Evolutionary conservation across 2,329 filamentous ascomycete genomes (phyloP).

Genomic region (Colletotrichum magnum): DNA sequence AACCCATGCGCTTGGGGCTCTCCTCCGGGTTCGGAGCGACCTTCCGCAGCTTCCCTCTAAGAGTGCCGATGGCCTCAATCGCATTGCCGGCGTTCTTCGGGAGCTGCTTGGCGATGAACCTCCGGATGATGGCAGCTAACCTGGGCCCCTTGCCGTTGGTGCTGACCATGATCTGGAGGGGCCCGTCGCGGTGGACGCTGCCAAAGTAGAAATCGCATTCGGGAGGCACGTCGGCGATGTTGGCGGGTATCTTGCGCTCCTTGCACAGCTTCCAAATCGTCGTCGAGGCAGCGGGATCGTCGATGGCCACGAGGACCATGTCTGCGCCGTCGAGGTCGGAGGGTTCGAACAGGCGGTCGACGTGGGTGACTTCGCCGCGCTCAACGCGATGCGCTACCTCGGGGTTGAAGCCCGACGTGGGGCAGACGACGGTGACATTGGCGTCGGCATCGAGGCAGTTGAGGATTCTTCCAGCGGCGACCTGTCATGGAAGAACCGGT

Average conservation of each 20-base stretch:
- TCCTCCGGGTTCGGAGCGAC: slow-evolving; percentile 81
- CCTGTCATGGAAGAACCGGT: slow-evolving; percentile 65
- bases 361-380: slow-evolving; percentile 81
- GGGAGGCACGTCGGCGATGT: slow-evolving; percentile 95
- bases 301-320: slow-evolving; percentile 94
- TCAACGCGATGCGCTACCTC: slow-evolving; percentile 89
- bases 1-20: slow-evolving; percentile 90
- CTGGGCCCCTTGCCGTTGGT: slow-evolving; percentile 97
- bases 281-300: slow-evolving; percentile 92
- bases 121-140: slow-evolving; percentile 87
- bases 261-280: slow-evolving; percentile 96
- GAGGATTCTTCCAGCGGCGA: slow-evolving; percentile 93
- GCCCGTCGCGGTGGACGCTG: slow-evolving; percentile 93
- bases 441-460: slow-evolving; percentile 97
- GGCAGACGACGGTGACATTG: slow-evolving; percentile 87
- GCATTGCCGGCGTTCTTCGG: slow-evolving; percentile 87
- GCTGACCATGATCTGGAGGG: slow-evolving; percentile 97
- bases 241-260: slow-evolving; percentile 84
- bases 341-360: slow-evolving; percentile 88
- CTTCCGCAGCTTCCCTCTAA: slow-evolving; percentile 84
- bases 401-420: slow-evolving; percentile 83
- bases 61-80: slow-evolving; percentile 84
- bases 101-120: slow-evolving; percentile 82
- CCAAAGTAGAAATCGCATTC: slow-evolving; percentile 99
- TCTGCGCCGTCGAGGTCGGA: slow-evolving; percentile 85